Evolutionary conservation across 2,329 filamentous ascomycete genomes (phyloP), one percentile per base, ranked within the genome.

Genomic region (Aspergillus fumigatiaffinis): DNA sequence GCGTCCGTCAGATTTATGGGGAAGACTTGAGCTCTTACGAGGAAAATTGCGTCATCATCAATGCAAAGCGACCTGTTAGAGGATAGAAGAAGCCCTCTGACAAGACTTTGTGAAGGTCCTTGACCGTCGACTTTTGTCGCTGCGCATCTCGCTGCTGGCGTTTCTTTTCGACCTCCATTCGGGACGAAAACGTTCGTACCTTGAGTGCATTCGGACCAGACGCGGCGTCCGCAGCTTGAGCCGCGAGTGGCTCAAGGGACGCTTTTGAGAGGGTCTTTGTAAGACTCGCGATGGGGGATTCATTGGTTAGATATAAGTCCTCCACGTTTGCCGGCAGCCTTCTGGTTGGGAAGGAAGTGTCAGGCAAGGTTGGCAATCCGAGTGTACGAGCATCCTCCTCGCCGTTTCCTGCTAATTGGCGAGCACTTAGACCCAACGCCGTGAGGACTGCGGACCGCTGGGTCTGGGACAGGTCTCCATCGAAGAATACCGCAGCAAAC

Each of bases 121-220:
- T 96, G 10, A 88, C 83, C 14, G 88, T 87, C 3, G 86, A 80
- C 55, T 80, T 80, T 51, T 79, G 81, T 51, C 83, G 79, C 60
- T 77, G 69, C 10, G 70, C 66, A 32, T 73, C 69, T 50, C 71
- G 73, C 51, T 76, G 70, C 53, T 77, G 73, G 12, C 76, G 75
- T 52, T 79, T 81, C 55, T 83, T 83, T 66, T 88, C 83, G 20
- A 87, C 81, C 57, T 84, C 80, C 72, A 92, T 86, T 20, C 89
- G 86, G 0, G 89, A 90, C 10, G 88, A 93, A 74, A 97, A 96
- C 2, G 88, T 96, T 28, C 91, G 87, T 23, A 97, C 84, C 76
- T 97, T 97, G 49, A 99, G 84, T 5, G 88, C 84, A 63, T 92
- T 86, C 0, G 94, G 92, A 0, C 93, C 92, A 0, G 88, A 88